A percentile compares a stretch with the other conserved stretches of the same genome.
These are phyloP conservation scores for Flaveria ramosissima DNA, from an alignment of 129 eudicot genomes.

Conservation along the genomic window DNA sequence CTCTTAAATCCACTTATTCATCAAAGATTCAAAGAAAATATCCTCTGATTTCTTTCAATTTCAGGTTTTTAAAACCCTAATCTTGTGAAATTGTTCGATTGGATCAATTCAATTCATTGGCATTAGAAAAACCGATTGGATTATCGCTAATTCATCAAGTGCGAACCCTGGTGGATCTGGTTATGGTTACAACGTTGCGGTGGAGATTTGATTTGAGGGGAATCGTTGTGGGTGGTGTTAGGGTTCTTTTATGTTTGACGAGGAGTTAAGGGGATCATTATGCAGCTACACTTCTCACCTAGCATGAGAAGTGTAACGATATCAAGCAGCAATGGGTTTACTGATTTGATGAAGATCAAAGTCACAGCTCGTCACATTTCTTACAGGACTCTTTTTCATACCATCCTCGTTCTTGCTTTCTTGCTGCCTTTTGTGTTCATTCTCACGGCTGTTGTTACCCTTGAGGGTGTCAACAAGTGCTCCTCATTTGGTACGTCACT, in stretches of 20 bases:
- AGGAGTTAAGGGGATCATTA: conserved; percentile 53
- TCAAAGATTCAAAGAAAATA: conserved; percentile 13
- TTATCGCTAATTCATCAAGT: neutral
- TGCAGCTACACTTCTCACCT: conserved; percentile 99
- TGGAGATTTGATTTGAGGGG: conserved; percentile 23
- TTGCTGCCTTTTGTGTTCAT: conserved; percentile 90
- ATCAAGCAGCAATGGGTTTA: conserved; percentile 72
- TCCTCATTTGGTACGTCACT: conserved; percentile 70
- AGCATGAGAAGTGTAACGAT: conserved; percentile 99
- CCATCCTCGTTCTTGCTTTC: conserved; percentile 77
- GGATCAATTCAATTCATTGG: conserved; percentile 27
- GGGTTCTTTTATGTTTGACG: conserved; percentile 36
- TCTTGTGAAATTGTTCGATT: conserved; percentile 10
- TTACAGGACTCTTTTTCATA: conserved; percentile 88
- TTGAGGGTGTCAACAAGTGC: conserved; percentile 99
- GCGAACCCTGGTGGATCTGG: conserved; percentile 31
- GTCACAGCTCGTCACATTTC: conserved; percentile 94
- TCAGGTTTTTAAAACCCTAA: conserved; percentile 26
- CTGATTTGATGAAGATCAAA: conserved; percentile 99
- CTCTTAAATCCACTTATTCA: conserved; percentile 19
- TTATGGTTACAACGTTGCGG: neutral
- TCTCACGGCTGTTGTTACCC: conserved; percentile 93
- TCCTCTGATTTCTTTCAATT: conserved; percentile 7
- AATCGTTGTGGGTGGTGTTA: conserved; percentile 30
- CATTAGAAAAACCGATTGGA: no score